These are phyloP conservation scores for Ustulina deusta DNA, from an alignment of 2,329 filamentous ascomycete species.

Conservation along the genomic window DNA sequence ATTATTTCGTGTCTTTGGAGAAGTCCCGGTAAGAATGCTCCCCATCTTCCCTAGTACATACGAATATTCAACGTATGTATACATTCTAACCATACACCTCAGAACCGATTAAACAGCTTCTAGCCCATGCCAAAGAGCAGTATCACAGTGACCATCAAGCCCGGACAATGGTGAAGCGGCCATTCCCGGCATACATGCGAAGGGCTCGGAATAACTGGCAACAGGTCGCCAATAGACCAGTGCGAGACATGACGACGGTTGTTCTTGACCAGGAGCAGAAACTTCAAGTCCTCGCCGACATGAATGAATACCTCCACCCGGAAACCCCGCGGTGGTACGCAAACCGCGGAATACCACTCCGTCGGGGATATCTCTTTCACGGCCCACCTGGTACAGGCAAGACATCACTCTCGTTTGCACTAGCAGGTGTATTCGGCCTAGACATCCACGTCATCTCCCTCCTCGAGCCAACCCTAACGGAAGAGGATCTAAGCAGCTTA, in stretches of 20 bases:
- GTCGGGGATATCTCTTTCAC: constrained; percentile 81
- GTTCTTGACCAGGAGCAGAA: constrained; percentile 78
- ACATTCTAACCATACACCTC: background rate
- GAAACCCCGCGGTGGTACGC: constrained; percentile 79
- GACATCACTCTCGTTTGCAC: constrained; percentile 73
- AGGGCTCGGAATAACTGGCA: constrained; percentile 64
- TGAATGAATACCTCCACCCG: constrained; percentile 82
- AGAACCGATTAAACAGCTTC: constrained; percentile 67
- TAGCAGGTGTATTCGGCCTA: constrained; percentile 74
- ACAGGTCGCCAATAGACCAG: constrained; percentile 71
- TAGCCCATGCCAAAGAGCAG: constrained; percentile 64
- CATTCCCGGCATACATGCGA: constrained; percentile 60
- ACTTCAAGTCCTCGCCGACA: constrained; percentile 73
- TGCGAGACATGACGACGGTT: constrained; percentile 79
- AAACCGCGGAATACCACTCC: constrained; percentile 78
- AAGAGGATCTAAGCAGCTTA: constrained; percentile 69
- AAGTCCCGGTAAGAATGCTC: constrained; percentile 49
- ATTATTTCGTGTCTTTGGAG: constrained; percentile 68
- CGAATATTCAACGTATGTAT: background rate
- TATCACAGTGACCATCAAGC: constrained; percentile 66
- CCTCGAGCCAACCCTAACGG: constrained; percentile 69
- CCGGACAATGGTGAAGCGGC: constrained; percentile 70
- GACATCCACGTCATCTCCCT: constrained; percentile 74
- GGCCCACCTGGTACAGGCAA: constrained; percentile 82
- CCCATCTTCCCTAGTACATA: background rate